Evolutionary conservation across 2,329 filamentous ascomycete genomes (phyloP), one percentile per base, ranked within the genome.

Genomic region (Cryphonectria parasitica): DNA sequence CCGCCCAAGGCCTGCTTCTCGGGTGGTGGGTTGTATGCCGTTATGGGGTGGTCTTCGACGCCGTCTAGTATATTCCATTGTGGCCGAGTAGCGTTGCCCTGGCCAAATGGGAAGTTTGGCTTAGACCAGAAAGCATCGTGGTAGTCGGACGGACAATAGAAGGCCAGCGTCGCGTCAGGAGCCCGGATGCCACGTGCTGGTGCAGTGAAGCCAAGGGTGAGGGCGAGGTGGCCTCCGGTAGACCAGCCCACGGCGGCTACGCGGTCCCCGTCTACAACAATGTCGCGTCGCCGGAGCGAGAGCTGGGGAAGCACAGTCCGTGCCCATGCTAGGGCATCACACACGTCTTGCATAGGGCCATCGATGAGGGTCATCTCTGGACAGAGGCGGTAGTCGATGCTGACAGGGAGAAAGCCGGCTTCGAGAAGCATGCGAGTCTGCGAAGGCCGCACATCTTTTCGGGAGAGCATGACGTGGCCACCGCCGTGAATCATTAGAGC

Each of bases 331-430:
- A 83, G 75, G 0, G 84, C 83, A 71, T 85, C 82, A 19, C 78
- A 75, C 0, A 81, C 78, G 72, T 87, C 86, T 2, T 73, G 72
- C 75, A 87, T 81, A 0, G 86, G 80, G 0, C 86, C 86, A 1
- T 84, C 80, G 3, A 79, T 64, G 3, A 88, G 73, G 28, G 76
- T 82, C 2, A 81, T 77, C 60, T 87, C 83, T 0, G 85, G 86
- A 69, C 85, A 87, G 1, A 88, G 79, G 0, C 84, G 77, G 71
- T 87, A 85, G 73, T 87, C 85, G 0, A 87, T 67, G 71, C 82
- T 84, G 15, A 88, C 75, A 0, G 85, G 83, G 2, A 87, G 74
- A 56, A 87, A 78, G 0, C 83, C 82, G 6, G 75, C 65, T 0
- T 76, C 70, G 0, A 86, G 76, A 0, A 87, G 77, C 1, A 76